These are phyloP conservation scores for Ananas comosus DNA, from an alignment of 176 grass and related monocot species.

Conservation along the genomic window DNA sequence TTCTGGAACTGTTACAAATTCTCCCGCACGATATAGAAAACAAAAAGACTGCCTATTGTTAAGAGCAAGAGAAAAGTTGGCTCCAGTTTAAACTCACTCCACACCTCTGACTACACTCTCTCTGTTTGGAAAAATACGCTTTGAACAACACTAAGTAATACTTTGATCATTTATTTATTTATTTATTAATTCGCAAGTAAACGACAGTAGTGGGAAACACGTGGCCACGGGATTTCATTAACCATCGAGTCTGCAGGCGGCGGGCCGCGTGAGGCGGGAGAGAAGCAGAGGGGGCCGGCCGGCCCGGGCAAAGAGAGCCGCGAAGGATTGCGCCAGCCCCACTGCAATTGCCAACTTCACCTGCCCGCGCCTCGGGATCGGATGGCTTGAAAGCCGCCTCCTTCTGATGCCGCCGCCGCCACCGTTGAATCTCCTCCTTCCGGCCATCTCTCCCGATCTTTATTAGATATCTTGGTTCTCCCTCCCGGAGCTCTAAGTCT, in stretches of 20 bases:
- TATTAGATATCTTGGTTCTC: neutral
- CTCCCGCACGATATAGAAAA: too few relatives aligned
- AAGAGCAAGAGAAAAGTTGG: too few relatives aligned
- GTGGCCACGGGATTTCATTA: neutral
- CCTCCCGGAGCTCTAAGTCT: neutral
- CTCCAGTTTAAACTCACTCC: too few relatives aligned
- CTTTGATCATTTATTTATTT: too few relatives aligned
- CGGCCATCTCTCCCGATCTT: neutral
- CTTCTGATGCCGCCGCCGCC: neutral
- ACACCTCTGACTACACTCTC: neutral
- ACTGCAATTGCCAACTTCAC: constrained; percentile 2
- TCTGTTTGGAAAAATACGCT: neutral
- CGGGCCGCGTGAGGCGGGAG: neutral
- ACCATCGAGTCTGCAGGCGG: neutral
- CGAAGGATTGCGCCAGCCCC: constrained; percentile 1
- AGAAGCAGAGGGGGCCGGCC: neutral
- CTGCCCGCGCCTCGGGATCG: constrained; percentile 7
- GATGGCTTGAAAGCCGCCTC: neutral
- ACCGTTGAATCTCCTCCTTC: neutral
- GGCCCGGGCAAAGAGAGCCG: neutral
- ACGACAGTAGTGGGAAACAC: too few relatives aligned
- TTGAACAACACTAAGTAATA: too few relatives aligned
- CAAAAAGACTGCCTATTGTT: too few relatives aligned
- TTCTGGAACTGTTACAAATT: too few relatives aligned
- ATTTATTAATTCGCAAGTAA: too few relatives aligned